Percentiles rank a stretch among this genome's conserved stretches.
phyloP scores from a whole-genome alignment of 78 protist genomes.

The Planoprotostelium fungivorum region DNA sequence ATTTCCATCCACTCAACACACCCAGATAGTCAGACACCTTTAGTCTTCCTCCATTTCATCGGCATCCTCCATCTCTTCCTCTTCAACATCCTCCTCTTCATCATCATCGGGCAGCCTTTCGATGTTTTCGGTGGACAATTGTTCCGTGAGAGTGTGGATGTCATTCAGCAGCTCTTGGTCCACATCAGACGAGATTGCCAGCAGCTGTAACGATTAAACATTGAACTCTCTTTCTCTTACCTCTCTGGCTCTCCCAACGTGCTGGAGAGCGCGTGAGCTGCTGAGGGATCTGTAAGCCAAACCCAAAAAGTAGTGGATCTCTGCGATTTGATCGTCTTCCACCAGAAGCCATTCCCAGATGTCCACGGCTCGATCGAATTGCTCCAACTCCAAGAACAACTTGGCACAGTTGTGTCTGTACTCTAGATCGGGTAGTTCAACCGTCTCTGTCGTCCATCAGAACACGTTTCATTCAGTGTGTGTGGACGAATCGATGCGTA shows the following conservation, averaged over 20 bases:
- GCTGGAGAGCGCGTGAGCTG: background rate
- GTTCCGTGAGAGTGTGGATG: background rate
- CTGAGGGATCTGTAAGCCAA: slow-evolving; percentile 10
- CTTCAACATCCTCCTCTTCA: background rate
- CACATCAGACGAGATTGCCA: background rate
- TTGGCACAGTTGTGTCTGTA: slow-evolving; percentile 29
- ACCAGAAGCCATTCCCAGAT: slow-evolving; percentile 33
- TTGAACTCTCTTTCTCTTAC: background rate
- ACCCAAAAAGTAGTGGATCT: slow-evolving; percentile 41
- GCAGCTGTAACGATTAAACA: background rate
- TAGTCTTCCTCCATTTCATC: background rate
- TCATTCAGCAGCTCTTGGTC: background rate
- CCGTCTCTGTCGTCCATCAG: background rate
- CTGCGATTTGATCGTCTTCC: slow-evolving; percentile 62
- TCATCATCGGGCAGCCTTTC: background rate
- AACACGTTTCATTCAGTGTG: background rate
- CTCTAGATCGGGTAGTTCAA: slow-evolving; percentile 39
- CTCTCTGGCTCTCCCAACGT: background rate
- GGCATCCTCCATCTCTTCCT: no score
- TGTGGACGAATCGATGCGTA: no score
- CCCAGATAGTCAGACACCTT: background rate
- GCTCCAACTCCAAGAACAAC: slow-evolving; percentile 38
- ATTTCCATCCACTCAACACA: background rate
- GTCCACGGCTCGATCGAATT: slow-evolving; percentile 26
- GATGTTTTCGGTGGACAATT: background rate